phyloP scores from a whole-genome alignment of 768 basidiomycete genomes.

The Mycena epipterygia region DNA sequence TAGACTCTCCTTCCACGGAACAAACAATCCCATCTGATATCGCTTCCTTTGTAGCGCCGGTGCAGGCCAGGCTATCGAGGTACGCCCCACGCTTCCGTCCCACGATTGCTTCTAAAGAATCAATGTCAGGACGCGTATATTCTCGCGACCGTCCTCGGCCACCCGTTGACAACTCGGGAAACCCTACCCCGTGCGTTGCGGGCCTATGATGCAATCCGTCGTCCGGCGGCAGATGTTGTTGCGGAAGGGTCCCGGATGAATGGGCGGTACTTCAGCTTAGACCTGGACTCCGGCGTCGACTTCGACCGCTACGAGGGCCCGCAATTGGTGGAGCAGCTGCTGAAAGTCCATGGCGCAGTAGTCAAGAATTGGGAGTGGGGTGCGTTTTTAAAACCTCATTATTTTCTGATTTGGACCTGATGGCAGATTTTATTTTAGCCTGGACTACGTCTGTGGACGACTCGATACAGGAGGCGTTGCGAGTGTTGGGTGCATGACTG shows the following conservation, averaged over 20 bases:
- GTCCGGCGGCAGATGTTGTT: conserved; percentile 57
- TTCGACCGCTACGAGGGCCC: conserved; percentile 29
- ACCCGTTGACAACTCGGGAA: conserved; percentile 53
- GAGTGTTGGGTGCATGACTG: conserved; percentile 34
- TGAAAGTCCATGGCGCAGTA: conserved; percentile 56
- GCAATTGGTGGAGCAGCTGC: conserved; percentile 45
- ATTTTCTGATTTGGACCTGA: not conserved
- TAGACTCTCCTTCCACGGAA: not conserved
- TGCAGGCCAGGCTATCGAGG: conserved; percentile 72
- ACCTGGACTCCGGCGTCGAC: conserved; percentile 47
- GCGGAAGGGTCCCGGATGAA: conserved; percentile 55
- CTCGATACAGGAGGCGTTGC: conserved; percentile 54
- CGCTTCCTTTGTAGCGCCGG: conserved; percentile 49
- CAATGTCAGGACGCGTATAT: conserved; percentile 63
- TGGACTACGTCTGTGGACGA: conserved; percentile 65
- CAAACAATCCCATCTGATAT: conserved; percentile 1
- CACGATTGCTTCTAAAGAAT: conserved; percentile 37
- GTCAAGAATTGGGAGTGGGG: conserved; percentile 73
- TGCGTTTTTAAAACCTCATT: conserved; percentile 21
- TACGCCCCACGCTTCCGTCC: conserved; percentile 32
- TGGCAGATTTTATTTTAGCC: not conserved
- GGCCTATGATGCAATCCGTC: conserved; percentile 64
- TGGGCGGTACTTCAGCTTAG: conserved; percentile 59
- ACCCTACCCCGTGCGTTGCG: conserved; percentile 57
- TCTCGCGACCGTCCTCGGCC: conserved; percentile 59